phyloP scores from a whole-genome alignment of 768 basidiomycete genomes.

The Psilocybe cubensis region DNA sequence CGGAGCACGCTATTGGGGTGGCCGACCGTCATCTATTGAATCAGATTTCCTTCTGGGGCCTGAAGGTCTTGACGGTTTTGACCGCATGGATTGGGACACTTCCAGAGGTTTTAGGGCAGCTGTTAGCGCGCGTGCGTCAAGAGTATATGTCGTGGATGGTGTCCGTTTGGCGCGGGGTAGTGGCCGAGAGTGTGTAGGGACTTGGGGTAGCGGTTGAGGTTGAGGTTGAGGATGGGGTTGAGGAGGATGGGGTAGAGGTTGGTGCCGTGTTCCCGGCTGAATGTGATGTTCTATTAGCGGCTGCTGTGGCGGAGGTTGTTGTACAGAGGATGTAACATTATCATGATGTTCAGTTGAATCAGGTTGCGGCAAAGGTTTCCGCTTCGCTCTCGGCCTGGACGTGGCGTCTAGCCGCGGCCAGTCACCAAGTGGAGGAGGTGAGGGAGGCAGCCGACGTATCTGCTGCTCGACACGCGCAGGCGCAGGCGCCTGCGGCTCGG shows the following conservation, averaged over 20 bases:
- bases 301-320: constrained; percentile 12
- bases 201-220: constrained; percentile 7
- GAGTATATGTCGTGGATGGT: constrained; percentile 10
- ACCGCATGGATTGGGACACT: constrained; percentile 12
- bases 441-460: constrained; percentile 25
- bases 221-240: constrained; percentile 1
- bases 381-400: constrained; percentile 32
- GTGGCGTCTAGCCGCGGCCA: constrained; percentile 56
- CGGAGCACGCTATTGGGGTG: constrained; percentile 24
- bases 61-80: constrained; percentile 30
- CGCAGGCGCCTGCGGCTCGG: constrained; percentile 20
- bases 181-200: constrained; percentile 5
- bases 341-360: neutral
- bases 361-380: constrained; percentile 20
- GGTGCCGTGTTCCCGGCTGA: constrained; percentile 12
- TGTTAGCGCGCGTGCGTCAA: constrained; percentile 19
- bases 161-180: constrained; percentile 7
- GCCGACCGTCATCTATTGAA: constrained; percentile 28
- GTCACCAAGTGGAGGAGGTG: constrained; percentile 51
- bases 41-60: constrained; percentile 37
- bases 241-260: constrained; percentile 1
- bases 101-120: constrained; percentile 18
- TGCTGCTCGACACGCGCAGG: constrained; percentile 17
- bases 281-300: too few species aligned
- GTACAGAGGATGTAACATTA: neutral